phyloP scores from a whole-genome alignment of 1,284 basidiomycete species.

The Trichosporon asahii region DNA sequence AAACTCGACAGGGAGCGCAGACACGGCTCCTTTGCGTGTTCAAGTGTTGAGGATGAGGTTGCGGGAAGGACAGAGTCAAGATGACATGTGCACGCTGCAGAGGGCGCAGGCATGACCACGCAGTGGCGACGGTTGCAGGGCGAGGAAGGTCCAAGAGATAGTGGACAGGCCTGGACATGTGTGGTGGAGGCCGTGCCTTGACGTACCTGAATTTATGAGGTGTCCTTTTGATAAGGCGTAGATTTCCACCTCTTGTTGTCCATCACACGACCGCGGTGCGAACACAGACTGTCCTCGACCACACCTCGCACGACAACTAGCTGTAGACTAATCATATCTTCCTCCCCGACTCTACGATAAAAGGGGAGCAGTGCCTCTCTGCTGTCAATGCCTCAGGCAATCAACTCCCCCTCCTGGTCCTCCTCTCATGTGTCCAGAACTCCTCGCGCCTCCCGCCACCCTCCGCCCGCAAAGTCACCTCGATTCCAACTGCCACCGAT shows the following conservation, averaged over 20 bases:
- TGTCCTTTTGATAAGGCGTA: neutral
- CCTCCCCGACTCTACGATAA: neutral
- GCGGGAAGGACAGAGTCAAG: neutral
- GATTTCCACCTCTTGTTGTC: neutral
- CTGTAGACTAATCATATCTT: neutral
- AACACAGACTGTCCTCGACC: neutral
- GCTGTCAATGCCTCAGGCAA: slow-evolving; percentile 24
- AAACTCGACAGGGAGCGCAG: too few species aligned
- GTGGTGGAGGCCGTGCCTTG: slow-evolving; percentile 6
- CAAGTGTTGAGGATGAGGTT: neutral
- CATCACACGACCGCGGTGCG: slow-evolving; percentile 5
- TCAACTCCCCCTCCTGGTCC: slow-evolving; percentile 32
- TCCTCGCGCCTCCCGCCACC: slow-evolving; percentile 22
- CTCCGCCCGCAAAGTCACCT: neutral
- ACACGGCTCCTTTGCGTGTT: too few species aligned
- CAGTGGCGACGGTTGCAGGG: neutral
- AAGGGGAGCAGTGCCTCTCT: slow-evolving; percentile 5
- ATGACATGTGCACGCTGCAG: neutral
- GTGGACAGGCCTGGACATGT: neutral
- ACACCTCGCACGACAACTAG: neutral
- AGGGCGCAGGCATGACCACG: neutral
- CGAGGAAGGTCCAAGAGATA: neutral
- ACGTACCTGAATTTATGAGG: neutral
- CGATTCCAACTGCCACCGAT: slow-evolving; percentile 9
- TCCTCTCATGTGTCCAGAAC: slow-evolving; percentile 35